Evolutionary conservation across 805 yeast species (phyloP).

Genomic region (Pichia phayaonensis): DNA sequence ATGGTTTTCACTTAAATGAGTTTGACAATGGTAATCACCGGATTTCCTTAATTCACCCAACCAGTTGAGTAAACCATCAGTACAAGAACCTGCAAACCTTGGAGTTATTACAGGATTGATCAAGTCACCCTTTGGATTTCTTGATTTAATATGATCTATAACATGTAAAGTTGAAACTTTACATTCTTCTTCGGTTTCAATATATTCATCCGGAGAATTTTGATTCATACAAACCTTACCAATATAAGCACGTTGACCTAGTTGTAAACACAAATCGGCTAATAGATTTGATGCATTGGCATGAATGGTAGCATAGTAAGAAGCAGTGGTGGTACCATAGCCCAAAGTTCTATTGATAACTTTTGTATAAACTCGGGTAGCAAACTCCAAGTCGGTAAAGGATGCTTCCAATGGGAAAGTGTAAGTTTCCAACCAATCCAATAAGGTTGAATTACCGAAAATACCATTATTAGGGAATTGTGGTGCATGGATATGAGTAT

Average conservation of each 20-base stretch:
- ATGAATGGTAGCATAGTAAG: slow-evolving; percentile 88
- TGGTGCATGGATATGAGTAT: slow-evolving; percentile 80
- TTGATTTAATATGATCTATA: slow-evolving; percentile 43
- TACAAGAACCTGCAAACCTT: slow-evolving; percentile 86
- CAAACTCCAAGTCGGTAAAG: slow-evolving; percentile 45
- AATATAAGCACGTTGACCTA: slow-evolving; percentile 82
- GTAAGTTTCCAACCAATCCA: slow-evolving; percentile 83
- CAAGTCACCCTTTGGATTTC: slow-evolving; percentile 45
- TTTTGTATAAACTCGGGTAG: slow-evolving; percentile 53
- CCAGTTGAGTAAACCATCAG: slow-evolving; percentile 50
- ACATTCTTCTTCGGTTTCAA: slow-evolving; percentile 48
- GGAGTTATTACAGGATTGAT: slow-evolving; percentile 83
- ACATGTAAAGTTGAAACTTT: slow-evolving; percentile 47
- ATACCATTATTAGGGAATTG: slow-evolving; percentile 79
- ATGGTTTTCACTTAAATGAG: slow-evolving; percentile 82
- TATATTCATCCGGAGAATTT: slow-evolving; percentile 66
- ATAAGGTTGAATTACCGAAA: slow-evolving; percentile 74
- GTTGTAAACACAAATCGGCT: slow-evolving; percentile 57
- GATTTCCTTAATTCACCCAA: slow-evolving; percentile 52
- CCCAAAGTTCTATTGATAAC: slow-evolving; percentile 63
- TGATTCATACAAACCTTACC: slow-evolving; percentile 95
- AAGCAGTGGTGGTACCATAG: slow-evolving; percentile 87
- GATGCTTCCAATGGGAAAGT: slow-evolving; percentile 86
- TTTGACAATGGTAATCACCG: slow-evolving; percentile 63
- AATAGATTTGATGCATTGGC: slow-evolving; percentile 64